Evolutionary conservation across 768 basidiomycete species (phyloP).

Genomic region (Mrakia gelida): DNA sequence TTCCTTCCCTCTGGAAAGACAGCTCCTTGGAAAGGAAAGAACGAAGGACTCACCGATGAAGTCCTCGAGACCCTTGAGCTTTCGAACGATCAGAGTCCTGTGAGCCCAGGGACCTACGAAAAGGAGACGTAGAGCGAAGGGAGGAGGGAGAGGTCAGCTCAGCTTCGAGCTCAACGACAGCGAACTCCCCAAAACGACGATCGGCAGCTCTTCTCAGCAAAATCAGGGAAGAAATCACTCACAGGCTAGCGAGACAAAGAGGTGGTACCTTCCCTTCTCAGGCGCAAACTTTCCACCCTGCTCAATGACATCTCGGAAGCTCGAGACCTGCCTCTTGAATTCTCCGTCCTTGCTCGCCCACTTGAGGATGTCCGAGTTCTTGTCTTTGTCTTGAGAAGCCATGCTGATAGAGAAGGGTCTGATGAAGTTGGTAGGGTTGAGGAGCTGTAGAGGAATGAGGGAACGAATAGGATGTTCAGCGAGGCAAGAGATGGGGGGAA

Average conservation of each 20-base stretch:
- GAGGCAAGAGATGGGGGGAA: too few relatives aligned
- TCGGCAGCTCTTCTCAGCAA: neutral
- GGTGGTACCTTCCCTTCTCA: conserved; percentile 11
- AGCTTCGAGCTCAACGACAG: neutral
- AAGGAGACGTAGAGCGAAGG: conserved; percentile 56
- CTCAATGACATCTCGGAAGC: conserved; percentile 57
- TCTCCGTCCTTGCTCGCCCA: conserved; percentile 23
- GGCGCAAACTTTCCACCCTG: conserved; percentile 62
- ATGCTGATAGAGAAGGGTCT: too few relatives aligned
- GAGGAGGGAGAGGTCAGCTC: neutral
- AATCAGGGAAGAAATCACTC: neutral
- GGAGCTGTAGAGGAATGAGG: too few relatives aligned
- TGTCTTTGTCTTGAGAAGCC: conserved; percentile 3
- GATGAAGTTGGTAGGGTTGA: too few relatives aligned
- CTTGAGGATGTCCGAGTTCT: conserved; percentile 27
- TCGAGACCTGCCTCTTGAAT: conserved; percentile 42
- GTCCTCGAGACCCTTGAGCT: conserved; percentile 86
- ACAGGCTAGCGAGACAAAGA: conserved; percentile 45
- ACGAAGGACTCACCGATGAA: conserved; percentile 60
- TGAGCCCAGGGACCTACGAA: conserved; percentile 75
- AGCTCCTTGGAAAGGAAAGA: neutral
- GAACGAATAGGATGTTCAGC: too few relatives aligned
- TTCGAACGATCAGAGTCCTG: conserved; percentile 76
- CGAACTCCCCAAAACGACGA: neutral
- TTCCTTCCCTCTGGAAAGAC: too few relatives aligned